Evolutionary conservation across 345 rosid species (phyloP).

Genomic region (Eucalyptus sp.): DNA sequence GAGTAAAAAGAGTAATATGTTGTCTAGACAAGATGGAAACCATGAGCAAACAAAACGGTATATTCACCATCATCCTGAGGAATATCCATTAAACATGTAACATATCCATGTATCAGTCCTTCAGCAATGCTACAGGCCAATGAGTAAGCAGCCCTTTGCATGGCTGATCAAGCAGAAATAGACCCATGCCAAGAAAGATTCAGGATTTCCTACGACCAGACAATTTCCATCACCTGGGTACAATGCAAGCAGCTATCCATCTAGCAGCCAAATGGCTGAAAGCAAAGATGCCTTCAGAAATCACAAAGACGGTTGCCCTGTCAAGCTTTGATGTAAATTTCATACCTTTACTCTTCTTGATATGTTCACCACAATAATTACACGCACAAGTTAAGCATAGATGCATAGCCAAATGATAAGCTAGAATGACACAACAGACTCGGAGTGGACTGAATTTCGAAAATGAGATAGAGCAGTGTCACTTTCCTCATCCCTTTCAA

Average conservation of each 20-base stretch:
- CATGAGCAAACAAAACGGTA: neutral
- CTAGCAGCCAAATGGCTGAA: neutral
- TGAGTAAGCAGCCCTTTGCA: neutral
- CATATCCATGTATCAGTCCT: neutral
- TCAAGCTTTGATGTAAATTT: neutral
- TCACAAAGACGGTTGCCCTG: neutral
- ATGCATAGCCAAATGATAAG: neutral
- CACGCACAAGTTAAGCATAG: neutral
- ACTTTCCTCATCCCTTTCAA: slow-evolving; percentile 41
- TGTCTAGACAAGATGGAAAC: neutral
- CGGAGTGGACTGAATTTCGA: slow-evolving; percentile 31
- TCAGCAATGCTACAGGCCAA: neutral
- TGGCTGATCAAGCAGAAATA: neutral
- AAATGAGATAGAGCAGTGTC: slow-evolving; percentile 47
- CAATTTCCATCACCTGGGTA: neutral
- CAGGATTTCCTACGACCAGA: neutral
- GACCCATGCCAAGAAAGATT: neutral
- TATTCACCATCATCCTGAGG: neutral
- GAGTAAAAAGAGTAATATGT: neutral
- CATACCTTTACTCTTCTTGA: neutral
- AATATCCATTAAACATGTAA: neutral
- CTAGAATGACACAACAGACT: slow-evolving; percentile 45
- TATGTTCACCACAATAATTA: neutral
- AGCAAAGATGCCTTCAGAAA: neutral
- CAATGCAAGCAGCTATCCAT: neutral